Conservation (phyloP, 805 yeast genomes). For the Candida nitratophila region DNA sequence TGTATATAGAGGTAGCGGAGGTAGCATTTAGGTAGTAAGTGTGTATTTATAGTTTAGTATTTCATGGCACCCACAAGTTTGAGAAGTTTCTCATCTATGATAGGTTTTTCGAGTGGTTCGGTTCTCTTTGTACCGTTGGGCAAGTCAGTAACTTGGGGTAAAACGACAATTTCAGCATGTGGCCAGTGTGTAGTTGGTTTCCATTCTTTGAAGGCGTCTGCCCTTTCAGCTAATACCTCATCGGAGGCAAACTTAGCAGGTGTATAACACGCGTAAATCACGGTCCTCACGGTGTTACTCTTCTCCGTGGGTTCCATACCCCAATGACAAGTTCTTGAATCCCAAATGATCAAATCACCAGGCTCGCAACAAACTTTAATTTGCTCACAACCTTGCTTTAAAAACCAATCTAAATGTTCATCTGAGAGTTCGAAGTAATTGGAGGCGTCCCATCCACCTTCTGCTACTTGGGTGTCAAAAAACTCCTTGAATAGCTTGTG, state of each 20-base stretch:
- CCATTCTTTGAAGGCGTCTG: constrained; percentile 18
- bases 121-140: constrained; percentile 6
- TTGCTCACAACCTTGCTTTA: constrained; percentile 20
- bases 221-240: constrained; percentile 16
- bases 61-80: constrained; percentile 21
- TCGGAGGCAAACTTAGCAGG: constrained; percentile 27
- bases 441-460: constrained; percentile 13
- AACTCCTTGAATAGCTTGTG: constrained; percentile 17
- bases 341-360: constrained; percentile 30
- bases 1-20: no score
- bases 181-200: constrained; percentile 27
- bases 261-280: constrained; percentile 23
- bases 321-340: constrained; percentile 26
- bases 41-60: no score
- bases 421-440: constrained; percentile 15
- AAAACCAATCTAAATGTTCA: constrained; percentile 21
- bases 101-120: constrained; percentile 20
- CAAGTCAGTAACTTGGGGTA: constrained; percentile 13
- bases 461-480: constrained; percentile 16
- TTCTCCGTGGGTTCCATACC: constrained; percentile 21
- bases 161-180: constrained; percentile 20
- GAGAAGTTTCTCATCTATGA: constrained; percentile 17
- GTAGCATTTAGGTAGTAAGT: no score
- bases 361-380: constrained; percentile 24
- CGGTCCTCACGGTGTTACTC: constrained; percentile 20